Evolutionary conservation across 2,329 filamentous ascomycete genomes (phyloP).

Genomic region (Beauveria sp.): DNA sequence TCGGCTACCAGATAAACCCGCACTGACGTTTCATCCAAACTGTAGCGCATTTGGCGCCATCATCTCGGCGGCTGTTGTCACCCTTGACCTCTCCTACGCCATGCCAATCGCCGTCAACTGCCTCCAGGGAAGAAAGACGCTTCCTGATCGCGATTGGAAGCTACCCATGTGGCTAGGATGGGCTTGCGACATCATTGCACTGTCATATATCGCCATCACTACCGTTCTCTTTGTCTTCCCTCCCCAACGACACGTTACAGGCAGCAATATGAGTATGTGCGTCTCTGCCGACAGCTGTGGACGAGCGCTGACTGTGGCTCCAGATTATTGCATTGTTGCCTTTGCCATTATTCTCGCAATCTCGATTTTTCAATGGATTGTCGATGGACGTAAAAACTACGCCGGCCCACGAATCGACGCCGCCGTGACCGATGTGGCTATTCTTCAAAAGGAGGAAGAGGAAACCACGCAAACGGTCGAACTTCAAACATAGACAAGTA

Average conservation of each 20-base stretch:
- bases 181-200: slow-evolving; percentile 34
- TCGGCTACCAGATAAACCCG: background rate
- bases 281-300: no score
- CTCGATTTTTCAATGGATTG: slow-evolving; percentile 34
- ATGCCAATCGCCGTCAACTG: slow-evolving; percentile 67
- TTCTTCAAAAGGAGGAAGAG: background rate
- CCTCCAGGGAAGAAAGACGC: slow-evolving; percentile 55
- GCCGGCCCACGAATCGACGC: slow-evolving; percentile 23
- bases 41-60: slow-evolving; percentile 61
- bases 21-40: background rate
- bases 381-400: slow-evolving; percentile 40
- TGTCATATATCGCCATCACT: slow-evolving; percentile 58
- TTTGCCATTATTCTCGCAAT: slow-evolving; percentile 39
- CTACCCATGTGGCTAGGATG: slow-evolving; percentile 29
- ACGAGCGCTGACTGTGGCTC: background rate
- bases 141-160: slow-evolving; percentile 43
- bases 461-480: slow-evolving; percentile 12
- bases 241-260: slow-evolving; percentile 55
- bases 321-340: slow-evolving; percentile 38
- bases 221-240: slow-evolving; percentile 71
- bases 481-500: slow-evolving; percentile 11
- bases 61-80: slow-evolving; percentile 62
- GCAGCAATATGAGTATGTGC: slow-evolving; percentile 53
- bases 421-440: background rate
- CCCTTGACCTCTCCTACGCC: slow-evolving; percentile 64